These are phyloP conservation scores for Trametopsis cervina DNA, from an alignment of 768 basidiomycete genomes.

Conservation along the genomic window DNA sequence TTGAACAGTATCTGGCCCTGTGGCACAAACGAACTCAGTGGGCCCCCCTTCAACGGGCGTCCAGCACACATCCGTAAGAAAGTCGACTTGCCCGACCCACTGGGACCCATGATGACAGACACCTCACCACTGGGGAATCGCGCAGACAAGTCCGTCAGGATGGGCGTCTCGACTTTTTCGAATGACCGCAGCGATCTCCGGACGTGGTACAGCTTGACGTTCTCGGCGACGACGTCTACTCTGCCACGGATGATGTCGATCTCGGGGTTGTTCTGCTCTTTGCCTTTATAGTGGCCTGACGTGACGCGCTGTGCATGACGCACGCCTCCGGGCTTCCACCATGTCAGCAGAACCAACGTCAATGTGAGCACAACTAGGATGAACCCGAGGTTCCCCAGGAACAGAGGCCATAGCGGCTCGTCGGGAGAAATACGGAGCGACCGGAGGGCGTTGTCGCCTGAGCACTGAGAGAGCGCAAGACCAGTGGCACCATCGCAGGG, in stretches of 20 bases:
- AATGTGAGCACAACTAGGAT: slow-evolving; percentile 4
- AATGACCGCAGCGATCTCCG: slow-evolving; percentile 3
- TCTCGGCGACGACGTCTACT: slow-evolving; percentile 7
- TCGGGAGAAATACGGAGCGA: slow-evolving; percentile 9
- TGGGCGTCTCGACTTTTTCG: slow-evolving; percentile 6
- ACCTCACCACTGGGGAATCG: slow-evolving; percentile 10
- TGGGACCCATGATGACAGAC: slow-evolving; percentile 12
- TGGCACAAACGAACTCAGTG: slow-evolving; percentile 8
- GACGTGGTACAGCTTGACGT: slow-evolving; percentile 5
- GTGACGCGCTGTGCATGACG: slow-evolving; percentile 4
- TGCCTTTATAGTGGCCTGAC: slow-evolving; percentile 4
- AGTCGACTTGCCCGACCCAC: slow-evolving; percentile 12
- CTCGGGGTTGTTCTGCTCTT: slow-evolving; percentile 4
- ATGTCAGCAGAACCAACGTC: slow-evolving; percentile 3
- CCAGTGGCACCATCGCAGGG: slow-evolving; percentile 6
- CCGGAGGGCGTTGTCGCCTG: slow-evolving; percentile 6
- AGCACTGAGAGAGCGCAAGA: slow-evolving; percentile 8
- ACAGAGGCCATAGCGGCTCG: slow-evolving; percentile 9
- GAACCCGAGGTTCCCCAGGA: slow-evolving; percentile 8
- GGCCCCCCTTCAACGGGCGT: slow-evolving; percentile 7
- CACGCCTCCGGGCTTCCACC: slow-evolving; percentile 10
- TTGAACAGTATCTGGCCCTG: slow-evolving; percentile 8
- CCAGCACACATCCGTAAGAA: slow-evolving; percentile 12
- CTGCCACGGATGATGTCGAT: slow-evolving; percentile 8
- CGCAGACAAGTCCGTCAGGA: slow-evolving; percentile 7